Evolutionary conservation across 441 rosid genomes (phyloP).

Genomic region (Euphorbia corollata): DNA sequence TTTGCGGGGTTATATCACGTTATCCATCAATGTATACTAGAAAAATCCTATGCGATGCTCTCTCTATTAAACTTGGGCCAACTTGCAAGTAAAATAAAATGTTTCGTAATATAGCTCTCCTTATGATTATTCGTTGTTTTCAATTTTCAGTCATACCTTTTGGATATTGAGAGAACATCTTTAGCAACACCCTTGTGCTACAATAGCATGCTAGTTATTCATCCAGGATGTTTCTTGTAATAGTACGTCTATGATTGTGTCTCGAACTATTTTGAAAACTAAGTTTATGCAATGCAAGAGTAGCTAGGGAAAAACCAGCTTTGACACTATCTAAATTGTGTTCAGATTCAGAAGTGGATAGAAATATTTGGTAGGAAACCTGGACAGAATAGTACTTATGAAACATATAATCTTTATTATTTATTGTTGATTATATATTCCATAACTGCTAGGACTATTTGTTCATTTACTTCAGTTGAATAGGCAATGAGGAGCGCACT

Average conservation of each 20-base stretch:
- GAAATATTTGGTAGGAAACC: background rate
- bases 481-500: constrained; percentile 5
- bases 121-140: background rate
- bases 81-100: background rate
- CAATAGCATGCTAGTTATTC: background rate
- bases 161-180: background rate
- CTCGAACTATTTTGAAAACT: background rate
- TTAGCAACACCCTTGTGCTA: background rate
- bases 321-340: background rate
- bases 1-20: background rate
- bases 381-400: background rate
- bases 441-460: background rate
- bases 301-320: background rate
- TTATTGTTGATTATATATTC: background rate
- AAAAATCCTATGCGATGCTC: background rate
- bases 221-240: background rate
- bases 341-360: background rate
- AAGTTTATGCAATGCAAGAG: background rate
- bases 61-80: background rate
- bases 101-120: background rate
- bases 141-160: background rate
- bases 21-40: background rate
- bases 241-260: too few relatives aligned
- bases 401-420: background rate
- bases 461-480: background rate